phyloP scores from a whole-genome alignment of 306 rosid species.

The Potentilla sterilis region DNA sequence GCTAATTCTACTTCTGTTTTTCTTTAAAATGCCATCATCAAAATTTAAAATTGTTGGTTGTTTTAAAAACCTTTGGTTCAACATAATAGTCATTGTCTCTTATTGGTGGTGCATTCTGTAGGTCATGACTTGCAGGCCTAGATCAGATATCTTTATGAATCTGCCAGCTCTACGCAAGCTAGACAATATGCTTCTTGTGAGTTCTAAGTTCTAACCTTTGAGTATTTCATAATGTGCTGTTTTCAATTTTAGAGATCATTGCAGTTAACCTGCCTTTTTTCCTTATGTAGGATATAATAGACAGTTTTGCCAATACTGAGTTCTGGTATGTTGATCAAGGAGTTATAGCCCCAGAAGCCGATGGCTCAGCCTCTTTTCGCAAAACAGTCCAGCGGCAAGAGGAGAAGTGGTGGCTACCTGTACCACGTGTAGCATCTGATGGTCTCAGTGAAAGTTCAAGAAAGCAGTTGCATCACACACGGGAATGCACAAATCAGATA shows the following conservation, averaged over 20 bases:
- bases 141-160: conserved; percentile 52
- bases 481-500: conserved; percentile 78
- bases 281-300: conserved; percentile 64
- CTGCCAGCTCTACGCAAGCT: conserved; percentile 54
- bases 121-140: conserved; percentile 65
- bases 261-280: conserved; percentile 11
- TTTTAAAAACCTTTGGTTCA: not conserved
- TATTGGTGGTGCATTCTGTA: conserved; percentile 20
- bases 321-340: conserved; percentile 99
- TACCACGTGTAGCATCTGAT: conserved; percentile 75
- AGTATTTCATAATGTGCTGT: not conserved
- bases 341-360: conserved; percentile 60
- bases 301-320: conserved; percentile 56
- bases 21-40: not conserved
- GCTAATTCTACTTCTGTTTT: not conserved
- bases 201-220: conserved; percentile 21
- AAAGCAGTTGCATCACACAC: conserved; percentile 70
- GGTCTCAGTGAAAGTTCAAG: conserved; percentile 76
- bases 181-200: conserved; percentile 56
- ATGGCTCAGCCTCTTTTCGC: conserved; percentile 80
- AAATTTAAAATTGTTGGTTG: not conserved
- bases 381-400: conserved; percentile 76
- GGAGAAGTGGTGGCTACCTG: conserved; percentile 99
- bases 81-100: not conserved
- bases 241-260: not conserved